These are phyloP conservation scores for Iris pallida DNA, from an alignment of 116 monocot genomes.

Conservation along the genomic window DNA sequence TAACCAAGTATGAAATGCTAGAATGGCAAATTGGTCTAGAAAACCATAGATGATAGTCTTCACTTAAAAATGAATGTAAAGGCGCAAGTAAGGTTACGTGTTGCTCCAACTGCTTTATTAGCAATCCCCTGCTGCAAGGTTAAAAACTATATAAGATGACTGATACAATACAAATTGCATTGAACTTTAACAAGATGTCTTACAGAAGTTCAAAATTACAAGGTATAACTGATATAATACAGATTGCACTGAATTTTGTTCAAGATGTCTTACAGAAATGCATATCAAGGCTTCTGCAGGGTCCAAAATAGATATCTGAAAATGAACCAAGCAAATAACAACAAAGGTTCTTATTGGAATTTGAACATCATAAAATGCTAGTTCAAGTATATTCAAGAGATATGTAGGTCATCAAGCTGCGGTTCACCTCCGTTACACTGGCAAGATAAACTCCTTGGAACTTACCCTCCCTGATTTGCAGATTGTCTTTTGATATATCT, in stretches of 20 bases:
- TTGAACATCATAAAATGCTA: background rate
- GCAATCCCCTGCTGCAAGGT: conserved; percentile 70
- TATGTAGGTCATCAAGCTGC: background rate
- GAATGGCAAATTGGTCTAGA: background rate
- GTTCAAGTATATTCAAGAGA: background rate
- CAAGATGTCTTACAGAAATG: conserved; percentile 32
- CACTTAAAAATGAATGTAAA: background rate
- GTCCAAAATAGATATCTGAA: conserved; percentile 47
- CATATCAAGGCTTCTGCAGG: conserved; percentile 53
- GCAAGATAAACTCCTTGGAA: conserved; percentile 63
- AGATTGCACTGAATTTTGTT: background rate
- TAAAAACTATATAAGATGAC: conserved; percentile 7
- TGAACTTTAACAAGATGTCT: background rate
- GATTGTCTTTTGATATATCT: conserved; percentile 85
- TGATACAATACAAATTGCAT: background rate
- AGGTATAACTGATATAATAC: conserved; percentile 3
- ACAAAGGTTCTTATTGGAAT: background rate
- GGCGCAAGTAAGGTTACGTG: conserved; percentile 54
- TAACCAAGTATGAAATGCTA: background rate
- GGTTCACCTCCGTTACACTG: conserved; percentile 66
- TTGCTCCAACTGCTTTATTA: conserved; percentile 81
- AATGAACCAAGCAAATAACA: conserved; percentile 7
- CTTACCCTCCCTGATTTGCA: conserved; percentile 74
- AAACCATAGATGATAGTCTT: background rate
- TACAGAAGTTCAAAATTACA: conserved; percentile 8